These are phyloP conservation scores for Aspergillus unguis DNA, from an alignment of 2,329 filamentous ascomycete genomes.

Conservation along the genomic window DNA sequence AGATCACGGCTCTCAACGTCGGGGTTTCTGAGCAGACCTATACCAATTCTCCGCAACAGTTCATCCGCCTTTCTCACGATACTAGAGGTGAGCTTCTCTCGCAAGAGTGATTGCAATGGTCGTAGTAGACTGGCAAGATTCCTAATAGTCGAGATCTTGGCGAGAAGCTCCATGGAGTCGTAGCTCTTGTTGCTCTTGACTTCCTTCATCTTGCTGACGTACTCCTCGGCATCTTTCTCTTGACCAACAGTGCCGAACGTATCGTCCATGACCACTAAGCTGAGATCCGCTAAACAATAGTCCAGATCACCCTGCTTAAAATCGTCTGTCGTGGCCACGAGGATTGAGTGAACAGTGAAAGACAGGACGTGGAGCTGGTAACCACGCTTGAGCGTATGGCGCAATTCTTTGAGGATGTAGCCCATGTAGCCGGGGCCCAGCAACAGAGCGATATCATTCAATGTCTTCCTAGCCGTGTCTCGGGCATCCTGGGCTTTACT, in stretches of 20 bases:
- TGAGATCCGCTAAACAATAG: slow-evolving; percentile 75
- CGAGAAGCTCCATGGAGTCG: slow-evolving; percentile 92
- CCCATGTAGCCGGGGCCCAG: slow-evolving; percentile 80
- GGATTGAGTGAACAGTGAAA: slow-evolving; percentile 87
- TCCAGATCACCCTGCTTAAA: slow-evolving; percentile 82
- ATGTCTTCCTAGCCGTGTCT: slow-evolving; percentile 84
- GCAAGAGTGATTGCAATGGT: slow-evolving; percentile 73
- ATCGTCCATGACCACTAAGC: slow-evolving; percentile 91
- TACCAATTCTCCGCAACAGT: slow-evolving; percentile 74
- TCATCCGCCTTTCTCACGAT: slow-evolving; percentile 89
- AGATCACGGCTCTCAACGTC: slow-evolving; percentile 75
- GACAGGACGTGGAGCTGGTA: slow-evolving; percentile 95
- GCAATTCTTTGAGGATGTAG: slow-evolving; percentile 89
- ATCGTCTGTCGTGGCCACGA: slow-evolving; percentile 69
- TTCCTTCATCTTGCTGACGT: slow-evolving; percentile 93
- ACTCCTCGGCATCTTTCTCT: slow-evolving; percentile 96
- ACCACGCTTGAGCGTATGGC: slow-evolving; percentile 75
- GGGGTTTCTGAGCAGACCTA: slow-evolving; percentile 78
- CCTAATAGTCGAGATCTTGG: slow-evolving; percentile 73
- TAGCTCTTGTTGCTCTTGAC: slow-evolving; percentile 98
- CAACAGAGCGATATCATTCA: slow-evolving; percentile 76
- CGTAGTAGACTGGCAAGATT: slow-evolving; percentile 71
- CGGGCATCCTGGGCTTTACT: slow-evolving; percentile 85
- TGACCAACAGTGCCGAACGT: slow-evolving; percentile 89
- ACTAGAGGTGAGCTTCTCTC: slow-evolving; percentile 78